phyloP scores from a whole-genome alignment of 2,329 filamentous ascomycete genomes.

The Coniochaeta hoffmannii region DNA sequence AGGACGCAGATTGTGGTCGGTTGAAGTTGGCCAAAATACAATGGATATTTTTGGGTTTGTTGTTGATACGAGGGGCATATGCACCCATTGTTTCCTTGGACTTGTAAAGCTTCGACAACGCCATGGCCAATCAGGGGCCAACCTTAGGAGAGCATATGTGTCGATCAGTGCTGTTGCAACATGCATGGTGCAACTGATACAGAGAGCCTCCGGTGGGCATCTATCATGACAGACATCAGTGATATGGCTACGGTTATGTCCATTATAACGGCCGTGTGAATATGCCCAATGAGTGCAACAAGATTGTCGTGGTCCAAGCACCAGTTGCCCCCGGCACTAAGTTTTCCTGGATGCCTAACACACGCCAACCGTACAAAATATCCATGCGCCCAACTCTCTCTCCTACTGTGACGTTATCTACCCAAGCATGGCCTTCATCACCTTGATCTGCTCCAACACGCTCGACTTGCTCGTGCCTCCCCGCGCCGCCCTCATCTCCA shows the following conservation, averaged over 20 bases:
- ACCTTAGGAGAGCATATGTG: neutral
- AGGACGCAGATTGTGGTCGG: neutral
- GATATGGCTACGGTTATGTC: no score
- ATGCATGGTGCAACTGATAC: neutral
- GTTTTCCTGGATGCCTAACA: no score
- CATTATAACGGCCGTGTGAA: no score
- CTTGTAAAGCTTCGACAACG: neutral
- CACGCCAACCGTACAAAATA: neutral
- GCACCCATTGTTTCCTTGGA: neutral
- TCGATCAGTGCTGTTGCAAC: neutral
- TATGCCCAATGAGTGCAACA: no score
- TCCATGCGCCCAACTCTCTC: no score
- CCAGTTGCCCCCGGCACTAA: no score
- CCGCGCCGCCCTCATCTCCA: slow-evolving; percentile 69
- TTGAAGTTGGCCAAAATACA: neutral
- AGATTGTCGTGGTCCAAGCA: no score
- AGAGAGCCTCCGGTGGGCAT: no score
- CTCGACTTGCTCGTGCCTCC: slow-evolving; percentile 64
- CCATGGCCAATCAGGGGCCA: neutral
- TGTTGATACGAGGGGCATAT: neutral
- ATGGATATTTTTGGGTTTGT: neutral
- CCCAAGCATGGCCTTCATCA: neutral
- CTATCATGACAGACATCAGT: no score
- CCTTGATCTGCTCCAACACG: neutral
- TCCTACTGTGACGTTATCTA: no score